phyloP scores from a whole-genome alignment of 176 grass and related monocot species.

The Microstegium vimineum region DNA sequence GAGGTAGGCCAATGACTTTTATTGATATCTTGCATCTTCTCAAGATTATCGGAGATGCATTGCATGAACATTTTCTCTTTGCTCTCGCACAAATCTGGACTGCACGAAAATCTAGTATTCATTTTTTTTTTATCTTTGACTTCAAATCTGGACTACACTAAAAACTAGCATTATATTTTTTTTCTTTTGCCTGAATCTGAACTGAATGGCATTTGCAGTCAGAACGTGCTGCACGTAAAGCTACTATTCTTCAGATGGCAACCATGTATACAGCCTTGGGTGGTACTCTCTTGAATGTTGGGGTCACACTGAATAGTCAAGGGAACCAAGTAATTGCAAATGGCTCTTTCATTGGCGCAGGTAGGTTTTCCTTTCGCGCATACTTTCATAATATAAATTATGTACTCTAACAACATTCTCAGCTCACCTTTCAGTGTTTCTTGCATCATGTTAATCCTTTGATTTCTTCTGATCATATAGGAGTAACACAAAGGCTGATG shows the following conservation, averaged over 20 bases:
- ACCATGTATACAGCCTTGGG: conserved; percentile 80
- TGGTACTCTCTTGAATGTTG: conserved; percentile 85
- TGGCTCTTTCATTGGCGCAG: conserved; percentile 67
- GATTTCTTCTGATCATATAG: neutral
- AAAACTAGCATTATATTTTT: neutral
- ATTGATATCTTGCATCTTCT: conserved; percentile 6
- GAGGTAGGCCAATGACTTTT: conserved; percentile 53
- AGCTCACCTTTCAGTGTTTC: neutral
- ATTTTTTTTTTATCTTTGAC: neutral
- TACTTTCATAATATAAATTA: neutral
- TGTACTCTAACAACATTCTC: neutral
- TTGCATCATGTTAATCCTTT: neutral
- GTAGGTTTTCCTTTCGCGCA: conserved; percentile 31
- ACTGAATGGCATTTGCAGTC: conserved; percentile 53
- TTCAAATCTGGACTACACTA: neutral
- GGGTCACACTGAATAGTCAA: conserved; percentile 71
- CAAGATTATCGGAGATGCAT: neutral
- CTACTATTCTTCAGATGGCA: conserved; percentile 82
- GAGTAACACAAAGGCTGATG: neutral
- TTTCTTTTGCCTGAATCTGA: neutral
- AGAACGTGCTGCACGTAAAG: conserved; percentile 79
- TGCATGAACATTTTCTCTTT: neutral
- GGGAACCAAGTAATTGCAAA: conserved; percentile 68
- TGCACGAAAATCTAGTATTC: neutral
- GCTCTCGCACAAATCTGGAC: neutral